These are phyloP conservation scores for Triticum turgidum DNA, from an alignment of 176 grass and related monocot genomes.

Conservation along the genomic window DNA sequence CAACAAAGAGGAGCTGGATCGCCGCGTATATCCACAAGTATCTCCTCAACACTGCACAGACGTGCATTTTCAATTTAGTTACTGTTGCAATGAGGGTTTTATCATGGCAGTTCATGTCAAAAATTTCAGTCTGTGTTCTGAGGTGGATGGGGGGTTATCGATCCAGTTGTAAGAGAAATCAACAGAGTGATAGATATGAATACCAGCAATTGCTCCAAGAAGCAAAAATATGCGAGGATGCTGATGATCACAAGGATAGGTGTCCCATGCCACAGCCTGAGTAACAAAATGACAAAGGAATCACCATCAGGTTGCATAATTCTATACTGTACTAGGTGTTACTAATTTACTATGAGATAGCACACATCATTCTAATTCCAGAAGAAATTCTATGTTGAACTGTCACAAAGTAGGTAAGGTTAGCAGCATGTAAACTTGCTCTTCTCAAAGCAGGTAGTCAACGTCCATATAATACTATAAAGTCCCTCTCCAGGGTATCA, in stretches of 20 bases:
- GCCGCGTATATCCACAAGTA: slow-evolving; percentile 71
- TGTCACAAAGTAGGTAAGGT: neutral
- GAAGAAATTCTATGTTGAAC: neutral
- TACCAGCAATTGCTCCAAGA: slow-evolving; percentile 87
- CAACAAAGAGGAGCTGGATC: slow-evolving; percentile 63
- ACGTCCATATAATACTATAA: neutral
- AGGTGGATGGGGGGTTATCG: too few relatives aligned
- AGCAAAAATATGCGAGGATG: slow-evolving; percentile 93
- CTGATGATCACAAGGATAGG: slow-evolving; percentile 75
- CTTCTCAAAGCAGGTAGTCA: slow-evolving; percentile 3
- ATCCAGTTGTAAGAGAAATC: neutral
- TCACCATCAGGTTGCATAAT: neutral
- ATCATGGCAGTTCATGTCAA: neutral
- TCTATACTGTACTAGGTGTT: neutral
- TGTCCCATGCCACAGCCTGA: slow-evolving; percentile 66
- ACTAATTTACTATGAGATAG: neutral
- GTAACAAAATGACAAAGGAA: slow-evolving; percentile 19
- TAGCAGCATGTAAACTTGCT: neutral
- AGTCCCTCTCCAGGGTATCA: neutral
- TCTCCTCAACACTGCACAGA: slow-evolving; percentile 54
- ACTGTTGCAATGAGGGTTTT: too few relatives aligned
- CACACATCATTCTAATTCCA: neutral
- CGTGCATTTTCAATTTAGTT: too few relatives aligned
- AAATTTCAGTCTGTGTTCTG: neutral
- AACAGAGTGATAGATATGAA: neutral